Evolutionary conservation across 768 basidiomycete species (phyloP), one percentile per base, ranked within the genome.

Genomic region (Phanerochaete carnosa): DNA sequence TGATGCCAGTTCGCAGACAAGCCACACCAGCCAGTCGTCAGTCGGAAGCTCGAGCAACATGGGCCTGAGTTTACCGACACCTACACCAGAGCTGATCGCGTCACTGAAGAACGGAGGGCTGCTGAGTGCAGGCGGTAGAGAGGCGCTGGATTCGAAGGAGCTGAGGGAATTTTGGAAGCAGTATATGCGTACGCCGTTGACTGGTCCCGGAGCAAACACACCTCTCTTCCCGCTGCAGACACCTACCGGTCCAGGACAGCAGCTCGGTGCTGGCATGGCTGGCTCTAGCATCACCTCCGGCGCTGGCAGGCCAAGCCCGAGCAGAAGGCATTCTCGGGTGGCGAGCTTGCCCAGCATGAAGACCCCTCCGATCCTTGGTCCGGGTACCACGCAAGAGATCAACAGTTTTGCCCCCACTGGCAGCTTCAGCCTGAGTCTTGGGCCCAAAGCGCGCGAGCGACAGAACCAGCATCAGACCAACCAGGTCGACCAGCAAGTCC

Each of bases 151-250:
- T 28, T 64, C 49, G 52, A 65, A 67, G 61, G 86, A 90, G 64
- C 67, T 90, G 68, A 76, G 80, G 51, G 87, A 90, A 56, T 84
- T 89, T 63, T 92, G 90, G 90, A 90, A 80, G 71, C 77, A 84
- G 64, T 92, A 87, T 66, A 79, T 92, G 76, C 80, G 84, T 39
- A 90, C 88, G 23, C 90, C 90, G 26, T 69, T 86, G 47, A 73
- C 75, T 19, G 78, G 76, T 0, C 71, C 77, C n/a, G 54, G 55
- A 23, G 39, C 46, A 2, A 52, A 65, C 45, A 53, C 62, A 25
- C 56, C 56, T 16, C 33, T 64, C 15, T 66, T 68, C 46, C 62
- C 56, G 28, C 63, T 63, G 60, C 66, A 60, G 9, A 64, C 37
- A 16, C 68, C 61, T 15, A 65, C 67, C 1, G 66, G 63, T 3